Percentiles rank a stretch among this genome's conserved stretches.
Evolutionary conservation across 352 stramenopile species (phyloP).

Genomic region (Globisporangium orthogonon): DNA sequence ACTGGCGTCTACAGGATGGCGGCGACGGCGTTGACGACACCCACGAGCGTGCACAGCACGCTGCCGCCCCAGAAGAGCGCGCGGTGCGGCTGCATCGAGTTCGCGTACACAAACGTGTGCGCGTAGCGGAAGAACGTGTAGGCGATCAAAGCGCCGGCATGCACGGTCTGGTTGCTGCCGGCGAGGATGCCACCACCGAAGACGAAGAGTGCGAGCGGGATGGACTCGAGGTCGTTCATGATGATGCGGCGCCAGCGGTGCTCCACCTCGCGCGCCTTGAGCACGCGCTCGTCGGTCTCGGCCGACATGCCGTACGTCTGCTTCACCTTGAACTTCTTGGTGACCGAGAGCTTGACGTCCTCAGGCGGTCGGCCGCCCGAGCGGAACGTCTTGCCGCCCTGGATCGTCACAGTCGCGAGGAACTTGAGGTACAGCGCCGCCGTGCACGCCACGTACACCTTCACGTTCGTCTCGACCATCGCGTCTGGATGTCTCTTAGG

Average conservation of each 20-base stretch:
- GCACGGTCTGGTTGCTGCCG: slow-evolving; percentile 26
- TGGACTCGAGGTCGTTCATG: slow-evolving; percentile 52
- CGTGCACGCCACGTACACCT: slow-evolving; percentile 23
- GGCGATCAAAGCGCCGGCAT: slow-evolving; percentile 21
- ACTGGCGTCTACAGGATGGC: slow-evolving; percentile 4
- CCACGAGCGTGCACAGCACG: slow-evolving; percentile 16
- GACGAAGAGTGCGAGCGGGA: slow-evolving; percentile 47
- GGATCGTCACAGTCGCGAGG: slow-evolving; percentile 36
- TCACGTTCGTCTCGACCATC: slow-evolving; percentile 4
- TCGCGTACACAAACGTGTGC: slow-evolving; percentile 32
- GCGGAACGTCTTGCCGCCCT: slow-evolving; percentile 45
- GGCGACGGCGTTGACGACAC: slow-evolving; percentile 12
- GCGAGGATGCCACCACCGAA: slow-evolving; percentile 39
- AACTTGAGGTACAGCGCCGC: slow-evolving; percentile 60
- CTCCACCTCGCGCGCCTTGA: slow-evolving; percentile 26
- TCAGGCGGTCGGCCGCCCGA: slow-evolving; percentile 43
- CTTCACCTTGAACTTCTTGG: slow-evolving; percentile 15
- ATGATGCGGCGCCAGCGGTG: slow-evolving; percentile 45
- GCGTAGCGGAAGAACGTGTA: slow-evolving; percentile 31
- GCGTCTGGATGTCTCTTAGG: not conserved
- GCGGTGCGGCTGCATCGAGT: slow-evolving; percentile 31
- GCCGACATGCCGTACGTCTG: slow-evolving; percentile 32
- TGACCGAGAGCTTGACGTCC: slow-evolving; percentile 31
- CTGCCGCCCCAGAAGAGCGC: slow-evolving; percentile 26
- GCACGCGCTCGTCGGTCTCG: slow-evolving; percentile 23